phyloP scores from a whole-genome alignment of 495 filamentous ascomycete species.

The Tuber calosporum region DNA sequence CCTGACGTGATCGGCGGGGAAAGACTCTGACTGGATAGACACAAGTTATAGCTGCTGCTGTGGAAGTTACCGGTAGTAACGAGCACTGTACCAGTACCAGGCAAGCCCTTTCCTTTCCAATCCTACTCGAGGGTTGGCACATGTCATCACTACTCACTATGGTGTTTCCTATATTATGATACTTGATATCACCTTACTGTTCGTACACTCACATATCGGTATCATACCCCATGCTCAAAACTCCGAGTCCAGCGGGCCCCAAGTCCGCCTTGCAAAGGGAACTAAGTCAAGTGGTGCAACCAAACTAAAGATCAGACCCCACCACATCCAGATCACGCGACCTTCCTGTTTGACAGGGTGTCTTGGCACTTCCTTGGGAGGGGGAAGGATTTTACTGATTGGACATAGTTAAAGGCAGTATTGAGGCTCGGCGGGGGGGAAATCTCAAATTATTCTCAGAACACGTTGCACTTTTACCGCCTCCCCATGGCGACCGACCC shows the following conservation, averaged over 20 bases:
- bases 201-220: not conserved
- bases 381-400: slow-evolving; percentile 11
- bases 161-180: not conserved
- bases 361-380: slow-evolving; percentile 14
- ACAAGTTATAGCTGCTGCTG: not conserved
- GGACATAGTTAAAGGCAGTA: slow-evolving; percentile 10
- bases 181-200: not conserved
- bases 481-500: not conserved
- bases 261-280: not conserved
- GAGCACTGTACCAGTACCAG: not conserved
- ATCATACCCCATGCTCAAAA: not conserved
- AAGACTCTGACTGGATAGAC: not conserved
- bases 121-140: not conserved
- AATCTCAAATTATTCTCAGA: not conserved
- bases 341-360: slow-evolving; percentile 13
- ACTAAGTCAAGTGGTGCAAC: not conserved
- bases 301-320: not conserved
- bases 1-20: not conserved
- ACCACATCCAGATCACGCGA: slow-evolving; percentile 26
- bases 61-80: not conserved
- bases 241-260: not conserved
- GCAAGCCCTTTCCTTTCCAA: not conserved
- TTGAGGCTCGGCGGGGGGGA: slow-evolving; percentile 32
- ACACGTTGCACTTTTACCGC: not conserved
- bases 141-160: not conserved